Base-by-base conservation (phyloP, 2,329 filamentous ascomycete species). In the Exophiala sideris region DNA sequence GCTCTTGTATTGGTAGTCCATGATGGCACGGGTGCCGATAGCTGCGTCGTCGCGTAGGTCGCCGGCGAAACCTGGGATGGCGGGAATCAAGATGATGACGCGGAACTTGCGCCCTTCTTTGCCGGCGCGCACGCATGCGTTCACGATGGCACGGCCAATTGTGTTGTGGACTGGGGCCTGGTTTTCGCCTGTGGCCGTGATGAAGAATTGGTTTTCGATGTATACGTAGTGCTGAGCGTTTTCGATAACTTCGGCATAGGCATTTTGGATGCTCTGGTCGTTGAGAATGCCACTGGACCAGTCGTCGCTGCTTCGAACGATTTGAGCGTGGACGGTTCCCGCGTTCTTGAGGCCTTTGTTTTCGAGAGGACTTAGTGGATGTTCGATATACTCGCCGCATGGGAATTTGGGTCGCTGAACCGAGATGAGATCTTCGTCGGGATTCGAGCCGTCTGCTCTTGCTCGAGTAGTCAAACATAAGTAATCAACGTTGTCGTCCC, bases 181-280 rank as follows among this genome's bases (percentile, higher is more conserved):
- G 34, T 96, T 73, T n/a, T 94, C 86, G 7, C 90, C 90, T 0
- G 92, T 97, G 0, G 94, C 89, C 1, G 91, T 95, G 67, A 95
- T 96, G 78, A 97, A 99, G 76, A 97, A 97, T 66, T 99, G 94
- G 66, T 97, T 97, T 70, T 99, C 94, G 57, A 99, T 96, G 74
- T 97, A 99, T 20, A 99, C 87, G 63, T 84, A 96, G 68, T 97
- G 92, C 71, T 96, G 76, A 0, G 92, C 92, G 48, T 89, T 89
- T 47, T 86, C 79, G 64, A 97, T 97, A 29, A 95, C 75, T 59
- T 96, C 89, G 16, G 77, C 81, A 71, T 95, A 95, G 0, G 91
- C 89, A 64, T 90, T 95, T 63, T 94, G 89, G 54, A 95, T 95
- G 46, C 86, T 91, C 63, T 89, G 86, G 57, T 95, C 91, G 0